These are phyloP conservation scores for Cinchona pubescens DNA, from an alignment of 257 asterid species.

Conservation along the genomic window DNA sequence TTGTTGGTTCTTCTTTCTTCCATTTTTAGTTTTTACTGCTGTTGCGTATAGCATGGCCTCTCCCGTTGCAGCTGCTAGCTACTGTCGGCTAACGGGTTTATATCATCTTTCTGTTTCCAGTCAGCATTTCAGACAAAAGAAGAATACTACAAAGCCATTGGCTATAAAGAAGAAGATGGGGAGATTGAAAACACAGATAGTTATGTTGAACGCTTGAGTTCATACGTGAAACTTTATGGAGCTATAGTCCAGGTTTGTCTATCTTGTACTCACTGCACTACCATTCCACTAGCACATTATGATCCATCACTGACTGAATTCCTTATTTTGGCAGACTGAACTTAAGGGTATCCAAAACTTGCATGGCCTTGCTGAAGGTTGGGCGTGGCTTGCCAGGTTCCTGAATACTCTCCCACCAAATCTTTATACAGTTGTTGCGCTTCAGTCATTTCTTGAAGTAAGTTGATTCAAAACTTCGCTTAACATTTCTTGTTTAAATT, in stretches of 20 bases:
- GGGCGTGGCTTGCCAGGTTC: conserved; percentile 95
- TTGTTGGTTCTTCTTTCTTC: conserved; percentile 1
- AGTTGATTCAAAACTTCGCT: conserved; percentile 22
- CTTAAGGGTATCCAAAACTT: conserved; percentile 47
- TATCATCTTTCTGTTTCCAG: conserved; percentile 34
- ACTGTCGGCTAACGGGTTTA: neutral
- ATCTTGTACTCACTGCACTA: conserved; percentile 1
- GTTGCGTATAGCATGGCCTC: neutral
- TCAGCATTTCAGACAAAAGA: conserved; percentile 47
- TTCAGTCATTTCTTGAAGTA: conserved; percentile 77
- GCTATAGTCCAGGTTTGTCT: conserved; percentile 83
- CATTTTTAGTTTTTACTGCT: neutral
- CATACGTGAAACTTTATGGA: conserved; percentile 78
- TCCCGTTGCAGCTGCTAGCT: neutral
- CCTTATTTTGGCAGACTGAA: conserved; percentile 55
- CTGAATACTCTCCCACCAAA: conserved; percentile 79
- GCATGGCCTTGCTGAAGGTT: conserved; percentile 75
- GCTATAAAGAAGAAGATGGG: conserved; percentile 61
- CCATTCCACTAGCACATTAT: neutral
- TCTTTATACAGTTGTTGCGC: conserved; percentile 64
- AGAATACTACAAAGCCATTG: conserved; percentile 67
- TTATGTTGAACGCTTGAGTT: conserved; percentile 47
- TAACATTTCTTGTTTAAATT: neutral
- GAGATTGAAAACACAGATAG: conserved; percentile 54
- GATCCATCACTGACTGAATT: neutral